Percentiles rank a stretch among this genome's conserved stretches.
Conservation (phyloP, 1,284 basidiomycete species). For the Rhodotorula sp. region DNA sequence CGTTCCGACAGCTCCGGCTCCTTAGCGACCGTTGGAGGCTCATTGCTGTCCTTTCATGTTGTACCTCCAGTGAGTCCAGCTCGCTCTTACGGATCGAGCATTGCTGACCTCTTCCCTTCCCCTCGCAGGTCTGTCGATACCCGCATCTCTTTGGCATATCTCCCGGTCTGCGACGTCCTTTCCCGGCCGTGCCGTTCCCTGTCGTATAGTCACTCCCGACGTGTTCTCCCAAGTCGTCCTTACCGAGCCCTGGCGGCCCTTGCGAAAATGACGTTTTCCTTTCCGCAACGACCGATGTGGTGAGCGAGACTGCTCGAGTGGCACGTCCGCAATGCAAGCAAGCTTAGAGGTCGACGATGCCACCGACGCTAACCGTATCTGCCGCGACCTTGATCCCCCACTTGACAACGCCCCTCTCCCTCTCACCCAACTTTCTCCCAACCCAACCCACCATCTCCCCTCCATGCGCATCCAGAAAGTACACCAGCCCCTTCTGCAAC, state of each 20-base stretch:
- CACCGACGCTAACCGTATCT: conserved; percentile 63
- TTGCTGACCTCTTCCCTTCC: too few relatives aligned
- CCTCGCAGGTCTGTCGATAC: too few relatives aligned
- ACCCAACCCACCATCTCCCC: conserved; percentile 50
- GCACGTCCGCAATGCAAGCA: too few relatives aligned
- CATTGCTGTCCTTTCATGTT: too few relatives aligned
- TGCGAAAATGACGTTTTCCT: neutral
- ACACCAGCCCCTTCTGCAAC: conserved; percentile 66
- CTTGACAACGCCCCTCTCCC: conserved; percentile 55
- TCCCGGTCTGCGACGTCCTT: too few relatives aligned
- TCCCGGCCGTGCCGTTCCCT: neutral
- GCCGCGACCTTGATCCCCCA: conserved; percentile 67
- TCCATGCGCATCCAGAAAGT: conserved; percentile 59
- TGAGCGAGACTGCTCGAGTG: too few relatives aligned
- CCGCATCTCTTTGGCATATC: too few relatives aligned
- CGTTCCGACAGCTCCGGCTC: too few relatives aligned
- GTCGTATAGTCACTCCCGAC: neutral
- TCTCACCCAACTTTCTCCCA: conserved; percentile 51
- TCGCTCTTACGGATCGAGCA: too few relatives aligned
- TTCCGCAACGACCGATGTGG: neutral
- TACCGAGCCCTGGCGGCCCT: neutral
- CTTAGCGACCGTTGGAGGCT: too few relatives aligned
- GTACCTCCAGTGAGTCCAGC: too few relatives aligned
- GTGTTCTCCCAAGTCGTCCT: neutral
- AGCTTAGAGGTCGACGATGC: conserved; percentile 44